Evolutionary conservation across 345 rosid genomes (phyloP).

Genomic region (Linum usitatissimum): DNA sequence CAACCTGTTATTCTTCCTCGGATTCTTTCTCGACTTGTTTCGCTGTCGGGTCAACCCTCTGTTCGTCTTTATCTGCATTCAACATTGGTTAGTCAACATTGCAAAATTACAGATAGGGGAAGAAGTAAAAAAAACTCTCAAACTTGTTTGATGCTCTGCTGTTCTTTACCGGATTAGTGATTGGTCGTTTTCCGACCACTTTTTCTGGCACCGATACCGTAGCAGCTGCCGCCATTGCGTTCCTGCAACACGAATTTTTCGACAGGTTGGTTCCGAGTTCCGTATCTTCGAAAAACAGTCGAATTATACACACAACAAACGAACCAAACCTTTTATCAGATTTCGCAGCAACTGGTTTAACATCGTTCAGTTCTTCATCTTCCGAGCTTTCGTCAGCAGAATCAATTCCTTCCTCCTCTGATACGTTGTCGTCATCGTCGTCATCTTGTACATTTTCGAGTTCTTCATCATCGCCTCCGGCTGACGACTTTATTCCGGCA

Average conservation of each 20-base stretch:
- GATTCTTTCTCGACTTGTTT: constrained; percentile 55
- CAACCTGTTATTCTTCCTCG: constrained; percentile 74
- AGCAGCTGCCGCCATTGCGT: background rate
- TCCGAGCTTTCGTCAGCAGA: constrained; percentile 30
- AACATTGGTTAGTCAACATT: constrained; percentile 1
- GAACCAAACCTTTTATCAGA: constrained; percentile 47
- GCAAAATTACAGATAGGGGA: no score
- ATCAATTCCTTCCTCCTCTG: constrained; percentile 25
- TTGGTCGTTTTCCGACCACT: constrained; percentile 55
- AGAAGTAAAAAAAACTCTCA: no score
- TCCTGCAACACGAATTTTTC: constrained; percentile 21
- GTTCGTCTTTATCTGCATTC: constrained; percentile 43
- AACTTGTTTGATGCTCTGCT: no score
- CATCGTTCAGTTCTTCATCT: constrained; percentile 60
- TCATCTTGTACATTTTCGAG: constrained; percentile 19
- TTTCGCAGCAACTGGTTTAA: constrained; percentile 51
- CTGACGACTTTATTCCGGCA: constrained; percentile 49
- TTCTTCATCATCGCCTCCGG: constrained; percentile 23
- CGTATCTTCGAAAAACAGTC: background rate
- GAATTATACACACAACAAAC: background rate
- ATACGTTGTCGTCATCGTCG: constrained; percentile 21
- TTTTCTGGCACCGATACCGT: constrained; percentile 41
- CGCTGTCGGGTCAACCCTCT: constrained; percentile 63
- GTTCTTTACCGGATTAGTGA: constrained; percentile 37
- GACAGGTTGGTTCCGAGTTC: background rate